Evolutionary conservation across 2,329 filamentous ascomycete species (phyloP), one percentile per base, ranked within the genome.

Genomic region (Bipolaris gigantea): DNA sequence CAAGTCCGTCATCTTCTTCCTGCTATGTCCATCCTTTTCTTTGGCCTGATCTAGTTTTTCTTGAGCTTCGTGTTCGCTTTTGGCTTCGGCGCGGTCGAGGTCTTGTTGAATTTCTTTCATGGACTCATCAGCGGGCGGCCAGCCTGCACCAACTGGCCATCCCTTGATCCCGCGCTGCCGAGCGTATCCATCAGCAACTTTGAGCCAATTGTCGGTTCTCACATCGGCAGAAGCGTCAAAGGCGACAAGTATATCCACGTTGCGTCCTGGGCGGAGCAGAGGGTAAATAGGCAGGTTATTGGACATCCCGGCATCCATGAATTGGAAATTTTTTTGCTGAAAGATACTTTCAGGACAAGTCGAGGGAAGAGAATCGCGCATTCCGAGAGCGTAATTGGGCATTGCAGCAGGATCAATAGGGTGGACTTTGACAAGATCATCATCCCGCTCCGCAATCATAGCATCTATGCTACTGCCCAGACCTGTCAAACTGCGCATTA

Each of bases 231-330:
- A 96, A 3, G 92, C 92, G 72, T 99, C 94, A 72, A 99, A 99
- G 3, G 92, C 90, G 41, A 99, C 84, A 41, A 97, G 79, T 39
- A 99, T 83, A 65, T 99, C 94, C 5, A 99, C 88, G 52, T 96
- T 84, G 33, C 94, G 84, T 2, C 92, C 93, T 0, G 91, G 91
- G 10, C 94, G 86, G 16, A 99, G 85, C 3, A 97, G 82, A 0
- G 94, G 94, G 71, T 99, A 99, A 38, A 97, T 92, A 1, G 94
- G 94, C 8, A 99, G 80, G 69, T 99, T 99, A 72, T 99, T 97
- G 61, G 90, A 95, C 94, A 99, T 99, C 46, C 94, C 94, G 1
- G 94, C 92, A 73, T 99, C 94, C 92, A 97, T 97, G 15, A 81
- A 73, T 50, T 80, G 75, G 34, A 81, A 70, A 71, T 96, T 88